phyloP scores from a whole-genome alignment of 1,284 basidiomycete genomes.

The Coriolopsis trogii region DNA sequence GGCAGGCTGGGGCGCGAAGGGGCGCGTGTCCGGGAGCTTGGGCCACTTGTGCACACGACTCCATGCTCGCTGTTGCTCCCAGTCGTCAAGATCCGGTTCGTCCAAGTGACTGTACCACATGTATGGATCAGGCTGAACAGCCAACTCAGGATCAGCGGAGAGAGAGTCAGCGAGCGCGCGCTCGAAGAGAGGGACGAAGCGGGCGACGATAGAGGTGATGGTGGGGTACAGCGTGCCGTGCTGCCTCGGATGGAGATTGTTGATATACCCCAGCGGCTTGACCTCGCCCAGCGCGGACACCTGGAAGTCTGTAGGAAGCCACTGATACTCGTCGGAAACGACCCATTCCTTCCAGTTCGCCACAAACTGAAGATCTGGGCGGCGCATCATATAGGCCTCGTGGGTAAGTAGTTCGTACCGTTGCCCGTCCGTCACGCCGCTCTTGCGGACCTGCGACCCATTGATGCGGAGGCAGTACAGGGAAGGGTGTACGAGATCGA shows the following conservation, averaged over 20 bases:
- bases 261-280: conserved; percentile 8
- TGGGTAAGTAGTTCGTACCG: neutral
- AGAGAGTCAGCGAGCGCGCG: conserved; percentile 3
- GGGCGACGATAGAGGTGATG: conserved; percentile 4
- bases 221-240: neutral
- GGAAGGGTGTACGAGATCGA: neutral
- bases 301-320: conserved; percentile 13
- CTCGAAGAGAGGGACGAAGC: conserved; percentile 12
- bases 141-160: neutral
- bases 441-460: neutral
- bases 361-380: neutral
- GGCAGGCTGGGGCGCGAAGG: neutral
- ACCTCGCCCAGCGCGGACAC: conserved; percentile 5
- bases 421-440: neutral
- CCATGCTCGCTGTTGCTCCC: neutral
- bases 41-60: neutral
- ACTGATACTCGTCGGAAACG: conserved; percentile 5
- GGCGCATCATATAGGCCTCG: neutral
- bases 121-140: neutral
- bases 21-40: conserved; percentile 3
- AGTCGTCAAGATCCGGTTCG: neutral
- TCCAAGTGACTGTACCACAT: neutral
- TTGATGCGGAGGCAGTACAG: conserved; percentile 1
- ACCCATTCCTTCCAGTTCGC: neutral
- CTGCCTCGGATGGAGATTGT: conserved; percentile 6